phyloP scores from a whole-genome alignment of 1,284 basidiomycete species.

The Ceratobasidium sp. region DNA sequence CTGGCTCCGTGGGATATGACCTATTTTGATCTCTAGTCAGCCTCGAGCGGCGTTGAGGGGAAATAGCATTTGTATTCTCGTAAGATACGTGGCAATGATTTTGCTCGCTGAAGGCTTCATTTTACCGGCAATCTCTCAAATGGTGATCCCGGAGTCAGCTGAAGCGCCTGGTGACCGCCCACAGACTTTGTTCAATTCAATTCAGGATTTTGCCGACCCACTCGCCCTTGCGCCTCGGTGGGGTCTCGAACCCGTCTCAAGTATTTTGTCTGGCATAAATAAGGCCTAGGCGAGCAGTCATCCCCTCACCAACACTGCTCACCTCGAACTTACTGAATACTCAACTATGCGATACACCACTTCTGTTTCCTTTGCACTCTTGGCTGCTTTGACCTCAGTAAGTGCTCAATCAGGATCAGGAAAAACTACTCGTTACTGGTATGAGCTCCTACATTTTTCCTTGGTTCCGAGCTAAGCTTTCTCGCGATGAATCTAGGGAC shows the following conservation, averaged over 20 bases:
- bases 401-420: conserved; percentile 38
- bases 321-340: too few species aligned
- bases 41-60: neutral
- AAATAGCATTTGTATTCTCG: neutral
- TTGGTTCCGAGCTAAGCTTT: neutral
- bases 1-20: too few species aligned
- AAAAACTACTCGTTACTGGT: conserved; percentile 41
- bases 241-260: too few species aligned
- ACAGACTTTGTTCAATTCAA: too few species aligned
- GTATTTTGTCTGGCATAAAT: too few species aligned
- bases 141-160: neutral
- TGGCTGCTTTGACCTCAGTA: conserved; percentile 3
- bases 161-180: neutral
- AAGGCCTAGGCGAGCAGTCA: too few species aligned
- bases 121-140: neutral
- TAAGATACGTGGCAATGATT: neutral
- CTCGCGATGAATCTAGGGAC: conserved; percentile 27
- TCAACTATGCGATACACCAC: neutral
- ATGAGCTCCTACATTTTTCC: neutral
- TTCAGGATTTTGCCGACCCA: too few species aligned
- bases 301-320: too few species aligned
- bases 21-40: too few species aligned
- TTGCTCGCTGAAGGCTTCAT: neutral
- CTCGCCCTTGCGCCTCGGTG: too few species aligned
- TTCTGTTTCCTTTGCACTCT: neutral